These are phyloP conservation scores for Neofusicoccum ribis DNA, from an alignment of 2,329 filamentous ascomycete species.

Conservation along the genomic window DNA sequence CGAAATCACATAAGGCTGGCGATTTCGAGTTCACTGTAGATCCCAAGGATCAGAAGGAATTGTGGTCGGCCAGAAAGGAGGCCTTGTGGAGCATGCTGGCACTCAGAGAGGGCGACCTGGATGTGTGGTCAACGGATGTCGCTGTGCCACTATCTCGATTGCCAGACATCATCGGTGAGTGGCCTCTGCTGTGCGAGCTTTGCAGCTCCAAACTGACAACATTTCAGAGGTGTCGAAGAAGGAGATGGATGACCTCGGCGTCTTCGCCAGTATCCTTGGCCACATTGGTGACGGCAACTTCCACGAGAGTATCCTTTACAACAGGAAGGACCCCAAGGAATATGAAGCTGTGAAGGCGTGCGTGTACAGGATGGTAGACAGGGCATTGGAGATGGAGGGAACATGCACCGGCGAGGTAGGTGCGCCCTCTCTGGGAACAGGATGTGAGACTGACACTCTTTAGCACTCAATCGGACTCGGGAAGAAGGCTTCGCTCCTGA, in stretches of 20 bases:
- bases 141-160: constrained; percentile 62
- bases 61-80: constrained; percentile 64
- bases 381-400: constrained; percentile 91
- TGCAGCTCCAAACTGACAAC: constrained; percentile 21
- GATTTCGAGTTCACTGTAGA: constrained; percentile 58
- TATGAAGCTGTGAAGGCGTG: constrained; percentile 74
- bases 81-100: constrained; percentile 63
- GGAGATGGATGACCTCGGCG: constrained; percentile 79
- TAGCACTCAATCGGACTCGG: constrained; percentile 77
- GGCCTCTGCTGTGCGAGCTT: neutral
- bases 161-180: constrained; percentile 60
- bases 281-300: constrained; percentile 96
- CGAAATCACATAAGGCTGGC: constrained; percentile 58
- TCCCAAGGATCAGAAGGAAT: constrained; percentile 54
- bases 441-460: neutral
- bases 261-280: constrained; percentile 85
- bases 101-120: constrained; percentile 54
- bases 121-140: constrained; percentile 64
- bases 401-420: constrained; percentile 77
- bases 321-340: constrained; percentile 68
- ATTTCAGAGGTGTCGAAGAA: constrained; percentile 77
- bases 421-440: neutral
- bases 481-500: constrained; percentile 77
- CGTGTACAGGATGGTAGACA: constrained; percentile 85
- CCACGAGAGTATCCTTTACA: constrained; percentile 89